Conservation (phyloP, 73 alveolate species). For the Tetrahymena elliotti region DNA sequence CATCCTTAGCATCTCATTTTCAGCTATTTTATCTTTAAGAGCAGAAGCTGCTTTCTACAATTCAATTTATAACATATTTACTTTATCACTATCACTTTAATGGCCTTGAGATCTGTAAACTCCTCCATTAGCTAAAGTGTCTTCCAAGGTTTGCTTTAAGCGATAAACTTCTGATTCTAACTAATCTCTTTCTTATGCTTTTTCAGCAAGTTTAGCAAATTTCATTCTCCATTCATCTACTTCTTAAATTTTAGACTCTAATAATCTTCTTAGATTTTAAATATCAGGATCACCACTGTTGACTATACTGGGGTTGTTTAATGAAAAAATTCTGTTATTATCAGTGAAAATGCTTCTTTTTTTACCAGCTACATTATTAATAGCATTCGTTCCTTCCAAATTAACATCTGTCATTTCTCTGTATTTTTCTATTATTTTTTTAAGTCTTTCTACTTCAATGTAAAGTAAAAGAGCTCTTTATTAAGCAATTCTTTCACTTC, state of each 20-base stretch:
- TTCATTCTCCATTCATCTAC: conserved; percentile 1
- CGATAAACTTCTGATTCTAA: not conserved
- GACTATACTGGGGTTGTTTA: not conserved
- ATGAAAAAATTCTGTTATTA: not conserved
- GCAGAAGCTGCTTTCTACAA: not conserved
- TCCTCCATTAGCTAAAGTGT: not conserved
- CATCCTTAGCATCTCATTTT: not conserved
- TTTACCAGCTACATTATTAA: not conserved
- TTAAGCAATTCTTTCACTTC: not conserved
- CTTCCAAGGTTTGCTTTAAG: not conserved
- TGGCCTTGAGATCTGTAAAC: not conserved
- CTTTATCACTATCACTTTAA: not conserved
- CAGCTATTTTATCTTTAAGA: not conserved
- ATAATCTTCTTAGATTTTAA: not conserved
- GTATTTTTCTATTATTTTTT: not conserved
- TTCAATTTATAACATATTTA: not conserved
- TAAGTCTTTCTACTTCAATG: not conserved
- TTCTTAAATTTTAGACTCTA: not conserved
- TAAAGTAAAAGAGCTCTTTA: not conserved
- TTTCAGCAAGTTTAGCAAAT: not conserved
- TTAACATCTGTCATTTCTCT: not conserved
- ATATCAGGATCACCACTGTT: not conserved
- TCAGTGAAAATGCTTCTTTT: not conserved
- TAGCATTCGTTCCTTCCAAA: not conserved
- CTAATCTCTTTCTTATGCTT: not conserved